Conservation (phyloP, 768 basidiomycete genomes). For the Leccinum broughii region DNA sequence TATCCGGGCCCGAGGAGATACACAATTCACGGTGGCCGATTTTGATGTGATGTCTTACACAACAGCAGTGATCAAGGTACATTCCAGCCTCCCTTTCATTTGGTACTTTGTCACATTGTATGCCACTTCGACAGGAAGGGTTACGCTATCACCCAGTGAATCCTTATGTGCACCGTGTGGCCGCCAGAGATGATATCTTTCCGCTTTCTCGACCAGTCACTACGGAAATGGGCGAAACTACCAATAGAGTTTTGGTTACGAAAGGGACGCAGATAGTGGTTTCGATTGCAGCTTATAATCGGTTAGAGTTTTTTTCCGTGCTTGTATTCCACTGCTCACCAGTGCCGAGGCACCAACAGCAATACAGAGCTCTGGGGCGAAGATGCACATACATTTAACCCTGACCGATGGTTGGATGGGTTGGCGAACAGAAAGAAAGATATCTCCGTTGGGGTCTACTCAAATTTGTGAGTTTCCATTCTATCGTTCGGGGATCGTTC, state of each 20-base stretch:
- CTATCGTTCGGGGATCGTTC: background rate
- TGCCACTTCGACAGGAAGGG: constrained; percentile 38
- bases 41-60: constrained; percentile 54
- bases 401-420: constrained; percentile 29
- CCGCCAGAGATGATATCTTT: constrained; percentile 53
- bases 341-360: constrained; percentile 10
- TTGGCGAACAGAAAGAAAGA: constrained; percentile 18
- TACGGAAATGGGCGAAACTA: constrained; percentile 43
- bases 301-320: constrained; percentile 32
- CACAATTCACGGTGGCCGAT: constrained; percentile 37
- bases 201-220: constrained; percentile 56
- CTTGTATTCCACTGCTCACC: background rate
- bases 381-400: constrained; percentile 34
- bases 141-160: constrained; percentile 51
- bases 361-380: constrained; percentile 33
- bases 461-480: constrained; percentile 25
- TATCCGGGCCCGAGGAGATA: constrained; percentile 11
- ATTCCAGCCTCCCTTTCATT: constrained; percentile 8
- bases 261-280: constrained; percentile 45
- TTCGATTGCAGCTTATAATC: constrained; percentile 57
- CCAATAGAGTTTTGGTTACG: constrained; percentile 46
- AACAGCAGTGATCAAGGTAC: constrained; percentile 36
- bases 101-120: constrained; percentile 17
- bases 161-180: constrained; percentile 51
- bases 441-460: constrained; percentile 29